Evolutionary conservation across 2,329 filamentous ascomycete species (phyloP).

Genomic region (Waltergamsia citrina): DNA sequence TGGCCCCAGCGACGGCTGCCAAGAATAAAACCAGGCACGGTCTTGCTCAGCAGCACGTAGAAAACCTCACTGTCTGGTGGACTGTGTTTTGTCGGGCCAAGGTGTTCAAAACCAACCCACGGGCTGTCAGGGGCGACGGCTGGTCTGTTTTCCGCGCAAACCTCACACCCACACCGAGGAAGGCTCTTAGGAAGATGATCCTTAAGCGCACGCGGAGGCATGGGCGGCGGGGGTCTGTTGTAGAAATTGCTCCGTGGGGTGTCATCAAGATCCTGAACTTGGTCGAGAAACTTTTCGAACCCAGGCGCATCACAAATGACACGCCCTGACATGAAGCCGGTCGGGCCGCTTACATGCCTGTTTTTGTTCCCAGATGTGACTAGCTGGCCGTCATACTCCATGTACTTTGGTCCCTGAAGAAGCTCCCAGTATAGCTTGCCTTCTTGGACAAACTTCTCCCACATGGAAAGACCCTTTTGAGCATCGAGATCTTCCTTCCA

Average conservation of each 20-base stretch:
- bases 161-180: conserved; percentile 30
- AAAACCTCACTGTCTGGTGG: conserved; percentile 32
- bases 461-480: conserved; percentile 19
- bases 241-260: too few relatives aligned
- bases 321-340: conserved; percentile 26
- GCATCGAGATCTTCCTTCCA: conserved; percentile 25
- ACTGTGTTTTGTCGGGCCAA: conserved; percentile 22
- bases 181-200: conserved; percentile 29
- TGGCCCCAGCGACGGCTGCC: conserved; percentile 33
- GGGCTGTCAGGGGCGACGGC: conserved; percentile 12
- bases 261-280: conserved; percentile 13
- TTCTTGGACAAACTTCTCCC: conserved; percentile 25
- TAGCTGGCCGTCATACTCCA: conserved; percentile 33
- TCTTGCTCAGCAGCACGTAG: conserved; percentile 30
- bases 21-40: conserved; percentile 36
- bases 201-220: conserved; percentile 9
- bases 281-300: conserved; percentile 22
- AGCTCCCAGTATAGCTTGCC: conserved; percentile 39
- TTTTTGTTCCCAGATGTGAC: conserved; percentile 18
- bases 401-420: conserved; percentile 32
- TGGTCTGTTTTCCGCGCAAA: conserved; percentile 17
- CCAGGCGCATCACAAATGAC: conserved; percentile 34
- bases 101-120: conserved; percentile 29
- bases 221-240: conserved; percentile 6
- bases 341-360: conserved; percentile 16